These are phyloP conservation scores for Cucumis sativus DNA, from an alignment of 306 rosid genomes.

Conservation along the genomic window DNA sequence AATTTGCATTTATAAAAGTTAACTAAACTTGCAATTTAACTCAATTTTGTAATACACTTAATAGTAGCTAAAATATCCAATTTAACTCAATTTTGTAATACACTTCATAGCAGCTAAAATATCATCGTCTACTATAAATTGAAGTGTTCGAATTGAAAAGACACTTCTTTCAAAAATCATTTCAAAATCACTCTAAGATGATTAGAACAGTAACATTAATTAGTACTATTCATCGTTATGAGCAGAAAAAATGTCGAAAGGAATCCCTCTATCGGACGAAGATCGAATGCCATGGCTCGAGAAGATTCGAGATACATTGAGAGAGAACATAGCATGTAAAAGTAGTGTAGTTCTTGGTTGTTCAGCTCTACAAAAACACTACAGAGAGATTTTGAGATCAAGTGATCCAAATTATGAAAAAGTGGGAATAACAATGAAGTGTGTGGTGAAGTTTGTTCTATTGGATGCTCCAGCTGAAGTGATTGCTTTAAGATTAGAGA, in stretches of 20 bases:
- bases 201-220: too few relatives aligned
- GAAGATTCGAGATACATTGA: constrained; percentile 23
- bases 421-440: constrained; percentile 11
- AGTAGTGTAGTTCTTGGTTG: constrained; percentile 47
- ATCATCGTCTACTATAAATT: too few relatives aligned
- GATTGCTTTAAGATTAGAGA: constrained; percentile 33
- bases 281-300: constrained; percentile 88
- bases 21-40: too few relatives aligned
- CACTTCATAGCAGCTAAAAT: too few relatives aligned
- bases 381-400: constrained; percentile 65
- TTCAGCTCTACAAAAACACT: constrained; percentile 61
- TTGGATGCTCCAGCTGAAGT: constrained; percentile 60
- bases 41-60: too few relatives aligned
- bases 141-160: too few relatives aligned
- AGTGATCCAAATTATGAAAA: constrained; percentile 38
- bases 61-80: too few relatives aligned
- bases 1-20: too few relatives aligned
- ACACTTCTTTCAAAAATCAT: too few relatives aligned
- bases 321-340: constrained; percentile 17
- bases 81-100: too few relatives aligned
- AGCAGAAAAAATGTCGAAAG: constrained; percentile 33
- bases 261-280: constrained; percentile 64
- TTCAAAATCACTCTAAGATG: too few relatives aligned
- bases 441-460: constrained; percentile 47
- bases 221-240: too few relatives aligned